Percentiles rank a stretch among this genome's conserved stretches.
Conservation (phyloP, 2,329 filamentous ascomycete genomes). For the Blastomyces gilchristii region DNA sequence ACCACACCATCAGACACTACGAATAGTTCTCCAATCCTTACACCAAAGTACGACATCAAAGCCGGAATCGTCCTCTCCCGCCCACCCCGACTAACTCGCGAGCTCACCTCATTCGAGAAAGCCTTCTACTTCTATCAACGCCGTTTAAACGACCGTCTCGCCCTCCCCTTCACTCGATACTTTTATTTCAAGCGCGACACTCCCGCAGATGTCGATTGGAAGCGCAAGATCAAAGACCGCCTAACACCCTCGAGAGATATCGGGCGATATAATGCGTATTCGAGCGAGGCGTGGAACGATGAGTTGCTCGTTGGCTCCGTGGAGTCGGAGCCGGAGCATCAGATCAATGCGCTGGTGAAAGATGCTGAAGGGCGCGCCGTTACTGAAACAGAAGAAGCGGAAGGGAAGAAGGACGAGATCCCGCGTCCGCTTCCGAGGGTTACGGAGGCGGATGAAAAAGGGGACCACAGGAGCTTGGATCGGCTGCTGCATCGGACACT, state of each 20-base stretch:
- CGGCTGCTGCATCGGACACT: constrained; percentile 69
- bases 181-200: constrained; percentile 95
- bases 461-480: constrained; percentile 69
- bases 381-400: constrained; percentile 21
- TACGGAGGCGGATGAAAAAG: constrained; percentile 67
- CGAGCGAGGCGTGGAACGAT: constrained; percentile 76
- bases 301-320: constrained; percentile 68
- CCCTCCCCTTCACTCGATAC: constrained; percentile 74
- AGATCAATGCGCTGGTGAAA: constrained; percentile 59
- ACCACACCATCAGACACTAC: constrained; percentile 15
- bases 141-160: constrained; percentile 84
- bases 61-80: constrained; percentile 77
- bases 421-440: constrained; percentile 59
- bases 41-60: constrained; percentile 38
- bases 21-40: constrained; percentile 22
- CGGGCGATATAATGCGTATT: constrained; percentile 68
- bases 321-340: constrained; percentile 52
- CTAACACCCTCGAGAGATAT: constrained; percentile 73
- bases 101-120: constrained; percentile 79
- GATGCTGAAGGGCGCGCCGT: constrained; percentile 54
- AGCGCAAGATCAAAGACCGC: constrained; percentile 69
- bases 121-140: constrained; percentile 96
- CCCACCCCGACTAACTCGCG: constrained; percentile 73
- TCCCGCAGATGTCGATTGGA: constrained; percentile 76
- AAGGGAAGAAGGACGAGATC: constrained; percentile 48